Percentiles rank a stretch among this genome's conserved stretches.
phyloP scores from a whole-genome alignment of 305 asterid genomes.

The Rubia peregrina region DNA sequence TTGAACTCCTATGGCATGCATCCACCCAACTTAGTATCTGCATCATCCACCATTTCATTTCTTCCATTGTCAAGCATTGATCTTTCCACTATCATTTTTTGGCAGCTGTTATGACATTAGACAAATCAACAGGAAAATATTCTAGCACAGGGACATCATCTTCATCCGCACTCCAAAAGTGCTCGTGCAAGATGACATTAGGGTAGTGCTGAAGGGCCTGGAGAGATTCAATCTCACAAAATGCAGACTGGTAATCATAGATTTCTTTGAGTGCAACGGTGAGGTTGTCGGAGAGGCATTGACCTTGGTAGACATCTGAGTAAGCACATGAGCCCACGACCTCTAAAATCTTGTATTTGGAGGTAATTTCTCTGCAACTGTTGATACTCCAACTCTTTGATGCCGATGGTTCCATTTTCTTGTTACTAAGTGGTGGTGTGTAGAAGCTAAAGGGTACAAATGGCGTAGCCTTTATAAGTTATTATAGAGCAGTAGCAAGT shows the following conservation, averaged over 20 bases:
- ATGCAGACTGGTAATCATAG: slow-evolving; percentile 85
- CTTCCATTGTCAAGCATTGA: slow-evolving; percentile 51
- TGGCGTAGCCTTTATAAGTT: background rate
- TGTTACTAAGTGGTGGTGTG: background rate
- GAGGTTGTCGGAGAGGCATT: slow-evolving; percentile 64
- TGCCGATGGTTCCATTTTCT: slow-evolving; percentile 32
- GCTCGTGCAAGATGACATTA: slow-evolving; percentile 63
- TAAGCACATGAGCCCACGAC: slow-evolving; percentile 93
- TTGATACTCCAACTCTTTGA: slow-evolving; percentile 97
- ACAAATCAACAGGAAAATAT: slow-evolving; percentile 68
- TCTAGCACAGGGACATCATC: slow-evolving; percentile 89
- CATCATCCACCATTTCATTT: slow-evolving; percentile 78
- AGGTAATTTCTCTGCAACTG: slow-evolving; percentile 66
- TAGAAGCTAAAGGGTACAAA: background rate
- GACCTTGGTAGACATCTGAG: slow-evolving; percentile 83
- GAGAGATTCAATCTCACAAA: slow-evolving; percentile 78
- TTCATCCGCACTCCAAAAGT: slow-evolving; percentile 90
- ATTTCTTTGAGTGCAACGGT: slow-evolving; percentile 80
- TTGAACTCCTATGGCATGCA: slow-evolving; percentile 69
- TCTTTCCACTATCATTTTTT: slow-evolving; percentile 45
- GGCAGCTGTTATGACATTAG: slow-evolving; percentile 54
- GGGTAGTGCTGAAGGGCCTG: slow-evolving; percentile 63
- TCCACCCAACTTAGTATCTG: slow-evolving; percentile 71
- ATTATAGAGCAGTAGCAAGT: background rate
- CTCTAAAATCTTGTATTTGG: slow-evolving; percentile 62